Percentiles rank a stretch among this genome's conserved stretches.
phyloP scores from a whole-genome alignment of 345 rosid genomes.

The Theobroma cacao region DNA sequence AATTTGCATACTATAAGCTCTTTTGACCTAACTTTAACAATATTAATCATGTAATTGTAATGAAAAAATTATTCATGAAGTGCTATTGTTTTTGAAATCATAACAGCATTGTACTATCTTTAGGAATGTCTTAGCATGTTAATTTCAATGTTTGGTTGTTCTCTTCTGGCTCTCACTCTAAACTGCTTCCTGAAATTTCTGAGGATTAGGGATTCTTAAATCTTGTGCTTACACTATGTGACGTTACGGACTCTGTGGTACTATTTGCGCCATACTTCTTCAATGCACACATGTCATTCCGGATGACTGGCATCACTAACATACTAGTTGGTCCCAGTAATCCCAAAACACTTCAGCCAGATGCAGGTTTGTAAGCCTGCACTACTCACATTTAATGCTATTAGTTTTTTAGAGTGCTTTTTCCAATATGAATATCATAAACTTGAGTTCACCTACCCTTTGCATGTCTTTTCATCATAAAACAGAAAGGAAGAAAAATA shows the following conservation, averaged over 20 bases:
- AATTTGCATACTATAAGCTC: no score
- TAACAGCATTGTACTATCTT: neutral
- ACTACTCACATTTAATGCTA: neutral
- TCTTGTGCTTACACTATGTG: neutral
- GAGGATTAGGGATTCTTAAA: neutral
- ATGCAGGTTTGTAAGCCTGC: neutral
- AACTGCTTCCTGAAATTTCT: neutral
- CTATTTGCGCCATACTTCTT: neutral
- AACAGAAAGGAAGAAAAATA: no score
- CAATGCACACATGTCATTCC: neutral
- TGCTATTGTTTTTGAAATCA: neutral
- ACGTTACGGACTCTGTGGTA: neutral
- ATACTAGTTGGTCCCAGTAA: neutral
- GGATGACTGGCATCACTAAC: neutral
- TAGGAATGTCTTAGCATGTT: neutral
- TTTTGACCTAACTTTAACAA: no score
- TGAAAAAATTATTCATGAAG: neutral
- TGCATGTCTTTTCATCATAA: no score
- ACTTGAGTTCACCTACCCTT: neutral
- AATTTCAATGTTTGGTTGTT: neutral
- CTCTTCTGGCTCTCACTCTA: neutral
- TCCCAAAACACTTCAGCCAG: neutral
- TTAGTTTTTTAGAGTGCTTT: neutral
- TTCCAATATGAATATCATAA: no score
- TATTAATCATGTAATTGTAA: neutral